Conservation (phyloP, 2,329 filamentous ascomycete species). For the Fusarium ramigenum region DNA sequence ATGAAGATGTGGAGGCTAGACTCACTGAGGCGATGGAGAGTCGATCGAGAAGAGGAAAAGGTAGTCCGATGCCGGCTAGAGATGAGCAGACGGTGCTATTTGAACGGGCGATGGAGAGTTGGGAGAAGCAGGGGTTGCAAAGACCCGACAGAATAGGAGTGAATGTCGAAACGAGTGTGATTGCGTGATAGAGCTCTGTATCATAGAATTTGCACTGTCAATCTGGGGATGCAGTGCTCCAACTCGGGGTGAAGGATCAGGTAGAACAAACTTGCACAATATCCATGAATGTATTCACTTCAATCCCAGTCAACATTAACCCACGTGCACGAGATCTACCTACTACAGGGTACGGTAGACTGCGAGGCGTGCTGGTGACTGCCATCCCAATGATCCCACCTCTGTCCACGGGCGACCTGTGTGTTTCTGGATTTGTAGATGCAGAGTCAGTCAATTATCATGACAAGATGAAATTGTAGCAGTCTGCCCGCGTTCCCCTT, state of each 20-base stretch:
- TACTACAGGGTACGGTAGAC: not conserved
- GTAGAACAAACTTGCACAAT: not conserved
- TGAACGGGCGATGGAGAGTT: not conserved
- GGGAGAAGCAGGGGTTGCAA: not conserved
- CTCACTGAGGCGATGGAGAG: not conserved
- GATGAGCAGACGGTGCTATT: not conserved
- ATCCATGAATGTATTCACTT: not conserved
- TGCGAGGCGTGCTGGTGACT: not conserved
- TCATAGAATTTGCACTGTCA: not conserved
- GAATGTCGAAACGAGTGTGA: not conserved
- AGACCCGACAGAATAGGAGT: not conserved
- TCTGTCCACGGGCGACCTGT: not conserved
- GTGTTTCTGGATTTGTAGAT: no score
- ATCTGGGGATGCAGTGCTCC: not conserved
- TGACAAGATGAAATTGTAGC: fast-evolving
- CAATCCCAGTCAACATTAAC: not conserved
- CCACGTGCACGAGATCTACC: not conserved
- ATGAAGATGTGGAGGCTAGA: not conserved
- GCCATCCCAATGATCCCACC: not conserved
- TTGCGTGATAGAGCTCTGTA: not conserved
- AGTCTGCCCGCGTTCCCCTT: not conserved
- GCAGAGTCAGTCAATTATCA: fast-evolving
- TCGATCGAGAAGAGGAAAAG: not conserved
- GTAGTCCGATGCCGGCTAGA: fast-evolving
- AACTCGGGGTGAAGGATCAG: not conserved